These are phyloP conservation scores for Malbranchea zuffiana DNA, from an alignment of 2,329 filamentous ascomycete species.

Conservation along the genomic window DNA sequence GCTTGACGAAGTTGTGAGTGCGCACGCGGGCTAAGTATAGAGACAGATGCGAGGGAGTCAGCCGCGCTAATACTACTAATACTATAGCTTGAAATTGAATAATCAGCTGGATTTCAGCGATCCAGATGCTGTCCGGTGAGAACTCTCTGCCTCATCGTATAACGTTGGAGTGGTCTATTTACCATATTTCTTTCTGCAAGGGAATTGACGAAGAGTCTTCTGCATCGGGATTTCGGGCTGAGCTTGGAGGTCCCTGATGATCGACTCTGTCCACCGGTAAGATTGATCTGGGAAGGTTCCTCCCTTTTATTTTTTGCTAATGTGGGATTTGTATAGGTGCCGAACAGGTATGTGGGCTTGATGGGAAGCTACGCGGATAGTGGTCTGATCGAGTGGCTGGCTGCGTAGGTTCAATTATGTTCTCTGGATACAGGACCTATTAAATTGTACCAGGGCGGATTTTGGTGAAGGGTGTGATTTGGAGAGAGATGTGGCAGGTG, in stretches of 20 bases:
- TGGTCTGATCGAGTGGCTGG: conserved; percentile 1
- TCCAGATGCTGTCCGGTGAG: conserved; percentile 60
- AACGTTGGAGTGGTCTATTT: conserved; percentile 2
- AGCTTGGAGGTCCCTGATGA: conserved; percentile 60
- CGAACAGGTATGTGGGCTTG: conserved; percentile 32
- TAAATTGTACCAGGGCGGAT: conserved; percentile 55
- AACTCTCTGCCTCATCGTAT: background rate
- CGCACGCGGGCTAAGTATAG: background rate
- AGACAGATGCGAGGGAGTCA: too few relatives aligned
- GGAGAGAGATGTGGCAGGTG: conserved; percentile 50
- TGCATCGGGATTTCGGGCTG: conserved; percentile 65
- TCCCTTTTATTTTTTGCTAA: background rate
- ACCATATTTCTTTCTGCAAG: conserved; percentile 23
- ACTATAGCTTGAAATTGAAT: conserved; percentile 40
- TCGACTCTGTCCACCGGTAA: conserved; percentile 74
- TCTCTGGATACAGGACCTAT: conserved; percentile 69
- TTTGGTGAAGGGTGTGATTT: conserved; percentile 43
- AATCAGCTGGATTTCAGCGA: conserved; percentile 69
- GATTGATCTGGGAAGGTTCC: too few relatives aligned
- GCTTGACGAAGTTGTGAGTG: conserved; percentile 48
- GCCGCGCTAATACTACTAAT: conserved; percentile 10
- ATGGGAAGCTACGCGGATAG: background rate
- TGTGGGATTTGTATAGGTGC: conserved; percentile 25
- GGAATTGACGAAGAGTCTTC: conserved; percentile 63
- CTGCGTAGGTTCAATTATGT: conserved; percentile 70